Base-by-base conservation (phyloP, 83 land plant genomes). In the Larix sibirica region DNA sequence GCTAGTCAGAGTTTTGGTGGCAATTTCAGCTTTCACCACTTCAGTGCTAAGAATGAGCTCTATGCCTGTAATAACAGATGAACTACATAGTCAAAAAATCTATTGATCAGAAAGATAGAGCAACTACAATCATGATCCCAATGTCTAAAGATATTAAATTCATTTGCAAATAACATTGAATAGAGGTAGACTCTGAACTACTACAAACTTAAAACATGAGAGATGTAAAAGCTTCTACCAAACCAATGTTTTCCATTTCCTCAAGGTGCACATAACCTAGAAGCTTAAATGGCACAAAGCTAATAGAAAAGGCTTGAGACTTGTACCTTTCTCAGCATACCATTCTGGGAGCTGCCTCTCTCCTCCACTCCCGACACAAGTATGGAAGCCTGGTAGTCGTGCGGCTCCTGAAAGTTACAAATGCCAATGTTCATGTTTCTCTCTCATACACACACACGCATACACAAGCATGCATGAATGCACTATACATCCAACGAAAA, bases 301-400 rank as follows among this genome's bases (percentile, higher is more conserved):
- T 36, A 10, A 70, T 54, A 54, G 38, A 36, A 44, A 74, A 74
- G 58, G 47, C 2, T 13, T 14, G 31, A 74, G 31, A 74, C 20
- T 3, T 23, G 50, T 79, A 91, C 99, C 99, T 85, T 97, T 97
- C 85, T 96, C 97, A 58, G 81, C 64, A 84, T 97, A 97, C 99
- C 99, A 97, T 75, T 94, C 96, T 42, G 98, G 96, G 79, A 86
- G 89, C 40, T 89, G 84, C 83, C 97, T 92, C 87, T 97, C 97
- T 31, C 98, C 99, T 36, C 99, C 98, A 86, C 95, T 89, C 58
- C 99, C 99, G 79, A 96, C 99, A 89, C 99, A 96, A 12, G 83
- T 86, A 86, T 97, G 97, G 84, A 97, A 97, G 0, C 99, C 98
- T 40, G 99, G 99, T 79, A 97, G 98, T 88, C 99, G 91, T 17